Conservation (phyloP, 192 early-diverging fungal genomes). For the Haplosporangium gracile region DNA sequence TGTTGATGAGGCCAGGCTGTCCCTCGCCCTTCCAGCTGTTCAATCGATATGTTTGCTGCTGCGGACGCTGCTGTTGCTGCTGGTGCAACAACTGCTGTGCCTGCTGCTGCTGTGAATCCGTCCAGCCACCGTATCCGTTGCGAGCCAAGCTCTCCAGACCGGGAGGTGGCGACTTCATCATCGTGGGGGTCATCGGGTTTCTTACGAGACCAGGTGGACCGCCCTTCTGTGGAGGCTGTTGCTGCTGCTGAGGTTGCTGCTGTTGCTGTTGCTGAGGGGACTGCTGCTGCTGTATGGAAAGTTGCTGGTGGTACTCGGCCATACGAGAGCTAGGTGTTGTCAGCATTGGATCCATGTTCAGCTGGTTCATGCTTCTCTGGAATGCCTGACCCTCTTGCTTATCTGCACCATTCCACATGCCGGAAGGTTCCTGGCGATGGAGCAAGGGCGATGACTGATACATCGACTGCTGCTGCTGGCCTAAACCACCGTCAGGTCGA, state of each 20-base stretch:
- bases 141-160: constrained; percentile 51
- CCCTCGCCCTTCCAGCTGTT: constrained; percentile 22
- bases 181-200: constrained; percentile 26
- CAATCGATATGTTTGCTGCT: constrained; percentile 30
- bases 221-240: neutral
- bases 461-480: constrained; percentile 23
- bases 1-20: neutral
- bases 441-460: constrained; percentile 25
- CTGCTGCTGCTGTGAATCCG: constrained; percentile 12
- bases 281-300: constrained; percentile 23
- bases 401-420: constrained; percentile 27
- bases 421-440: constrained; percentile 17
- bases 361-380: constrained; percentile 36
- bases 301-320: constrained; percentile 42
- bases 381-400: constrained; percentile 22
- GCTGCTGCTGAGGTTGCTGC: constrained; percentile 19
- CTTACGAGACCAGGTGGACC: constrained; percentile 29
- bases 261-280: neutral
- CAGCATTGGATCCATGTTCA: constrained; percentile 41
- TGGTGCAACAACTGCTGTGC: constrained; percentile 24
- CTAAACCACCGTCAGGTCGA: constrained; percentile 24
- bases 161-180: constrained; percentile 61
- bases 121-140: constrained; percentile 38
- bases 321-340: constrained; percentile 41
- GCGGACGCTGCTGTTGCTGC: constrained; percentile 17